phyloP scores from a whole-genome alignment of 2,329 filamentous ascomycete genomes.

The Esteya vermicola region DNA sequence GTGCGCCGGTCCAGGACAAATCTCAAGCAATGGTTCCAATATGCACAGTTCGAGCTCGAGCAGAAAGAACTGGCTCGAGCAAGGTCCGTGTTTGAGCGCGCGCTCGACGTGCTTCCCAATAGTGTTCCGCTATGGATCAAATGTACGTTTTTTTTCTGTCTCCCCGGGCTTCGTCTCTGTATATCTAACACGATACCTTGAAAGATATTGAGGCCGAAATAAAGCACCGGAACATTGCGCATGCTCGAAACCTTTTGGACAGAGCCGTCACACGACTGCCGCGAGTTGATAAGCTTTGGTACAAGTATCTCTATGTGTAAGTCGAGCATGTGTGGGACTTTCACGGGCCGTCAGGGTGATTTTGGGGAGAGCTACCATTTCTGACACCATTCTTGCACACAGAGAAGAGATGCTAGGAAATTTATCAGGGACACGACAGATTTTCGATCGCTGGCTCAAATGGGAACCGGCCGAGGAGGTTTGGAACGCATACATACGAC shows the following conservation, averaged over 20 bases:
- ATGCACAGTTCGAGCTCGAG: constrained; percentile 93
- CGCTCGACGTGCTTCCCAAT: constrained; percentile 81
- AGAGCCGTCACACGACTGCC: constrained; percentile 87
- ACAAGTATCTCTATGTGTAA: constrained; percentile 63
- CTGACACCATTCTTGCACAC: constrained; percentile 30
- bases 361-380: too few species aligned
- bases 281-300: constrained; percentile 92
- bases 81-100: constrained; percentile 85
- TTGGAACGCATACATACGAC: constrained; percentile 91
- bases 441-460: constrained; percentile 96
- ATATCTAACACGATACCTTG: too few species aligned
- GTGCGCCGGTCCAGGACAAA: constrained; percentile 86
- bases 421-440: constrained; percentile 77
- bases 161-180: neutral
- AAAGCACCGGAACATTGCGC: constrained; percentile 90
- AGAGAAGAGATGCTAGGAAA: constrained; percentile 91
- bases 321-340: too few species aligned
- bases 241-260: constrained; percentile 87
- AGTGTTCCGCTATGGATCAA: constrained; percentile 74
- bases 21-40: constrained; percentile 98
- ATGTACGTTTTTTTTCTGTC: neutral
- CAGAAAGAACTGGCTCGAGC: constrained; percentile 94
- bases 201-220: constrained; percentile 81
- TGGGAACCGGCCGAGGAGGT: constrained; percentile 96
- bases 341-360: too few species aligned